These are phyloP conservation scores for Vachellia collinsii DNA, from an alignment of 306 rosid genomes.

Conservation along the genomic window DNA sequence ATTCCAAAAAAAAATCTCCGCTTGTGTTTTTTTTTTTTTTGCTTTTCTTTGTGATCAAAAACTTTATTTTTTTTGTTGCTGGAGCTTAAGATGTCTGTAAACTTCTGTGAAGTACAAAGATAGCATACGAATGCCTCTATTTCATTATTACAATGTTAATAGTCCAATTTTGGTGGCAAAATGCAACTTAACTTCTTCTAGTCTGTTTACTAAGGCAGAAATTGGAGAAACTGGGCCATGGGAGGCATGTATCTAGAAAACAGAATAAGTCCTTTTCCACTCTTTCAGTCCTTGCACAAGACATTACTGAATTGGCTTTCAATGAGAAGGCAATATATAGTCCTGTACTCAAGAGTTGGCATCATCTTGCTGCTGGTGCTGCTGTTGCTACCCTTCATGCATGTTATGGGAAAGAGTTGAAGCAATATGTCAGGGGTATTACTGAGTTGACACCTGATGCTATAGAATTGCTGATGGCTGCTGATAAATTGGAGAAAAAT, in stretches of 20 bases:
- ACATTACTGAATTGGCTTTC: slow-evolving; percentile 65
- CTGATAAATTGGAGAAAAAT: slow-evolving; percentile 94
- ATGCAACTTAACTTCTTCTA: slow-evolving; percentile 45
- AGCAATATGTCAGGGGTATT: slow-evolving; percentile 61
- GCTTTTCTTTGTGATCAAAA: neutral
- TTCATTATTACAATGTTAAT: slow-evolving; percentile 9
- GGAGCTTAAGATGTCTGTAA: slow-evolving; percentile 6
- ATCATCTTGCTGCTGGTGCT: slow-evolving; percentile 85
- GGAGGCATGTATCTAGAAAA: slow-evolving; percentile 59
- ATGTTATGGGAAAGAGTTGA: slow-evolving; percentile 82
- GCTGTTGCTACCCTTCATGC: slow-evolving; percentile 88
- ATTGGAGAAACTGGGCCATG: slow-evolving; percentile 60
- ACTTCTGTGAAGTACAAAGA: slow-evolving; percentile 10
- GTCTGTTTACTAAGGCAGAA: slow-evolving; percentile 61
- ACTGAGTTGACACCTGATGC: slow-evolving; percentile 83
- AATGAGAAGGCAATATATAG: slow-evolving; percentile 80
- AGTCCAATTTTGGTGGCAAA: slow-evolving; percentile 29
- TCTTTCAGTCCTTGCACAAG: slow-evolving; percentile 74
- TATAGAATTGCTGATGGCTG: slow-evolving; percentile 76
- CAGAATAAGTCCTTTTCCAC: slow-evolving; percentile 54
- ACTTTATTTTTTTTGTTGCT: neutral
- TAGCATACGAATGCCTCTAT: neutral
- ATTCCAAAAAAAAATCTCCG: neutral
- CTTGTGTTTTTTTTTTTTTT: neutral
- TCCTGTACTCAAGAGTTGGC: slow-evolving; percentile 84